Evolutionary conservation across 257 asterid species (phyloP), one percentile per base, ranked within the genome.

Genomic region (Fraxinus cuspidata): DNA sequence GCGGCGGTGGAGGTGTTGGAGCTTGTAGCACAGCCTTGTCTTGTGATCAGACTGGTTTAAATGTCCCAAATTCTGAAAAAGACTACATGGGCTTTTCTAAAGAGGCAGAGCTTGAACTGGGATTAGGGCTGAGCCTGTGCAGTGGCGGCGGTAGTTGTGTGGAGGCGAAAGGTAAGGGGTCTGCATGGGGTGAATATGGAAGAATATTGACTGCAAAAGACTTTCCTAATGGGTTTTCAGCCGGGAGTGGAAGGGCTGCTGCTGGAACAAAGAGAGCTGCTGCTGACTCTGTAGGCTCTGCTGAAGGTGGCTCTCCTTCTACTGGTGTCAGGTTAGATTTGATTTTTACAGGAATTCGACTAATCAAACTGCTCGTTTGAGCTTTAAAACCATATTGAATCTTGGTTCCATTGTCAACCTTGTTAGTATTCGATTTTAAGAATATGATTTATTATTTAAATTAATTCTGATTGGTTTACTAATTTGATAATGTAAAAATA

Each of bases 201-300:
- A 88, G 98, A 84, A 94, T 94, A 12, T 85, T 94, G 80, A 94
- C 97, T 12, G 98, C 97, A 8, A 87, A 92, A 79, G 97, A 94
- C 78, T 89, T 92, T 63, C 96, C 95, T 5, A 88, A 83, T 83
- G 90, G 92, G 3, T 88, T 85, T 49, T 72, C 87, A 18, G 80
- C 77, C 37, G 86, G 83, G 3, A 78, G 79, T 51, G 77, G 68
- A 31, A 73, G 79, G 63, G 64, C 21, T 34, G 74, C 69, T 58
- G 79, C 66, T 10, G 87, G 88, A 32, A 73, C 87, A 4, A 89
- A 87, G 70, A 88, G 88, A 83, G 60, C 78, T 67, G 83, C 82
- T 82, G 84, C 86, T 85, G 81, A 74, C 77, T 78, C 35, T 75
- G 80, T 65, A 71, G 77, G 81, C 63, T 23, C 79, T 77, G 73